Conservation (phyloP, 306 rosid genomes). For the Cucumis hystrix region DNA sequence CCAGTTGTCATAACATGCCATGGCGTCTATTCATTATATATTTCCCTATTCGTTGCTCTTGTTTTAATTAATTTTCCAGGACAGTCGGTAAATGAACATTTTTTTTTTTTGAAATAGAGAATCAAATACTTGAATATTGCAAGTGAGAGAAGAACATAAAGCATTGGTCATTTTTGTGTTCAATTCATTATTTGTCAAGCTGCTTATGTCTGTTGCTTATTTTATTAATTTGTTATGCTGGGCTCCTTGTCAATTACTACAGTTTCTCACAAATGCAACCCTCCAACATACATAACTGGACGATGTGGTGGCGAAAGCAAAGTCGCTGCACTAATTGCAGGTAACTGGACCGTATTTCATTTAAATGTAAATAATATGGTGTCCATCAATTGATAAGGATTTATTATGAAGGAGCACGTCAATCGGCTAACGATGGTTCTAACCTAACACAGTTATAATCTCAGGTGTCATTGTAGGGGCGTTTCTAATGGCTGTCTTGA, state of each 20-base stretch:
- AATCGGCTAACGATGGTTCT: neutral
- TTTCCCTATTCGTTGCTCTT: neutral
- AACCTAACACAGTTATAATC: neutral
- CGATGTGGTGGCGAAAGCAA: slow-evolving; percentile 28
- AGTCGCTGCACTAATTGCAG: slow-evolving; percentile 42
- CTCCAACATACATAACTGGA: slow-evolving; percentile 28
- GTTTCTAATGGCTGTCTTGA: slow-evolving; percentile 35
- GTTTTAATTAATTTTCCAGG: neutral
- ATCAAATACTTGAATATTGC: neutral
- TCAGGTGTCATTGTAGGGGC: slow-evolving; percentile 48
- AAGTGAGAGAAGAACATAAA: neutral
- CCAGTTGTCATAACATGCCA: neutral
- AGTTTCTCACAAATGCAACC: slow-evolving; percentile 21
- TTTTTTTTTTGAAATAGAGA: neutral
- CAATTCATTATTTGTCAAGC: neutral
- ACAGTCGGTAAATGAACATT: neutral
- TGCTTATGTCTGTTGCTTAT: slow-evolving; percentile 10
- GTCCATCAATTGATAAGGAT: neutral
- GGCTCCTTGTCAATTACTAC: slow-evolving; percentile 15
- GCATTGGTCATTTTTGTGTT: neutral
- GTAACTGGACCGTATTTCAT: slow-evolving; percentile 17
- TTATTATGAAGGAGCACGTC: neutral
- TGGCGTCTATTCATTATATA: neutral
- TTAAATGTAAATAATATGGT: neutral
- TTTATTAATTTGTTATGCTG: slow-evolving; percentile 4